Evolutionary conservation across 306 rosid genomes (phyloP).

Genomic region (Castanea mollissima): DNA sequence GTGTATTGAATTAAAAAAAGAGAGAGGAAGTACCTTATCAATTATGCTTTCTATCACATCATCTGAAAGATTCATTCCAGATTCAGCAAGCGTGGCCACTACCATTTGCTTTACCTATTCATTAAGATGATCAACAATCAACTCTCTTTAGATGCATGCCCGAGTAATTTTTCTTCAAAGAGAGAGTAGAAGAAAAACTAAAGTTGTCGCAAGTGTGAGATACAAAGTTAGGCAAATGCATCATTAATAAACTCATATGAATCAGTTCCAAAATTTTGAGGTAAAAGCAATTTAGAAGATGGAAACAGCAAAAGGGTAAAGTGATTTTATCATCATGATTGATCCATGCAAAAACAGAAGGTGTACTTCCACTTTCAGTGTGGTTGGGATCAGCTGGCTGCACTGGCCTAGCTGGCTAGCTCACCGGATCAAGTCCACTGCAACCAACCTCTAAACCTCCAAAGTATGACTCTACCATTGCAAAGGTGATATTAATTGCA

Average conservation of each 20-base stretch:
- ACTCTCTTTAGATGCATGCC: background rate
- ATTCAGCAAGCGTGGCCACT: slow-evolving; percentile 82
- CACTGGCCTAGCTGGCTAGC: background rate
- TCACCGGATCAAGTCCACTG: background rate
- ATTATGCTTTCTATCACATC: slow-evolving; percentile 65
- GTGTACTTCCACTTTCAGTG: background rate
- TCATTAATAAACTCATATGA: background rate
- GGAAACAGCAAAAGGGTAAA: background rate
- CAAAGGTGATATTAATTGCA: background rate
- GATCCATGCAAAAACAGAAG: background rate
- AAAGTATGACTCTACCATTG: background rate
- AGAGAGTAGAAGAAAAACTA: background rate
- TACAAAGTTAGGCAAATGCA: background rate
- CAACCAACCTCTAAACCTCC: background rate
- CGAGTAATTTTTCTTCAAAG: background rate
- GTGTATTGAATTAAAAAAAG: slow-evolving; percentile 19
- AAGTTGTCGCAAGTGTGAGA: background rate
- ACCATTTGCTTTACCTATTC: slow-evolving; percentile 80
- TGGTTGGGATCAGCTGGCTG: background rate
- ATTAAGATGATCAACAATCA: slow-evolving; percentile 10
- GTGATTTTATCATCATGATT: background rate
- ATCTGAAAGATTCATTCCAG: slow-evolving; percentile 78
- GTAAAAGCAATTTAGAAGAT: slow-evolving; percentile 1
- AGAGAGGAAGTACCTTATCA: slow-evolving; percentile 57
- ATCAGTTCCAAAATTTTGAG: background rate